These are phyloP conservation scores for Taphrina populina DNA, from an alignment of 1,139 yeast genomes.

Conservation along the genomic window DNA sequence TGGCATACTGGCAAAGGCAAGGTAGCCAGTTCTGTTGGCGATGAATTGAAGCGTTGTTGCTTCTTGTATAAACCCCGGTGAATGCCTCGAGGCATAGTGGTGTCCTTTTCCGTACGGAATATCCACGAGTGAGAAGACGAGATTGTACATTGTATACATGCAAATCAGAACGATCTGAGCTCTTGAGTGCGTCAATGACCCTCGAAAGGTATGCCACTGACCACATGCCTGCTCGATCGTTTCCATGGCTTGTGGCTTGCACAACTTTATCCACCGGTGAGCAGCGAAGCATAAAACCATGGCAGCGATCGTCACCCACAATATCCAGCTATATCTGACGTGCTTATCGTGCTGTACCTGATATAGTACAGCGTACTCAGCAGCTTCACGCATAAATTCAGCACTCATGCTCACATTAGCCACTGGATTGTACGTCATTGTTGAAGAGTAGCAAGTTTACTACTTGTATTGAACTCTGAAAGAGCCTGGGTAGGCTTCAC, in stretches of 20 bases:
- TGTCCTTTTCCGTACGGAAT: constrained; percentile 17
- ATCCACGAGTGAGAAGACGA: constrained; percentile 9
- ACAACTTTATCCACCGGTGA: neutral
- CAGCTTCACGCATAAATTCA: constrained; percentile 12
- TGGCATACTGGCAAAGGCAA: constrained; percentile 57
- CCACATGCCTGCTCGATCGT: neutral
- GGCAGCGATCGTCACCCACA: constrained; percentile 3
- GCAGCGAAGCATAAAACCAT: neutral
- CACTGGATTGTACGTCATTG: constrained; percentile 23
- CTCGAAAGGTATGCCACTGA: neutral
- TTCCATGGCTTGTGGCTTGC: neutral
- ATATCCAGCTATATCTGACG: constrained; percentile 9
- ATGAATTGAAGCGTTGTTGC: constrained; percentile 45
- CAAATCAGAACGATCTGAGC: neutral
- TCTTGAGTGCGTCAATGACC: neutral
- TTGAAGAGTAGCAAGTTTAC: no score
- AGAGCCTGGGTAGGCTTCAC: no score
- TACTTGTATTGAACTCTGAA: no score
- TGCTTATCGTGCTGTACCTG: constrained; percentile 6
- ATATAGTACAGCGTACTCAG: constrained; percentile 5
- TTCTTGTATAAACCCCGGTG: constrained; percentile 11
- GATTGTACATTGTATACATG: constrained; percentile 1
- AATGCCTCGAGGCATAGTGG: constrained; percentile 18
- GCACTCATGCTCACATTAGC: neutral
- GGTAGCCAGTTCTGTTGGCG: constrained; percentile 59